Evolutionary conservation across 495 filamentous ascomycete species (phyloP).

Genomic region (Xylaria grammica): DNA sequence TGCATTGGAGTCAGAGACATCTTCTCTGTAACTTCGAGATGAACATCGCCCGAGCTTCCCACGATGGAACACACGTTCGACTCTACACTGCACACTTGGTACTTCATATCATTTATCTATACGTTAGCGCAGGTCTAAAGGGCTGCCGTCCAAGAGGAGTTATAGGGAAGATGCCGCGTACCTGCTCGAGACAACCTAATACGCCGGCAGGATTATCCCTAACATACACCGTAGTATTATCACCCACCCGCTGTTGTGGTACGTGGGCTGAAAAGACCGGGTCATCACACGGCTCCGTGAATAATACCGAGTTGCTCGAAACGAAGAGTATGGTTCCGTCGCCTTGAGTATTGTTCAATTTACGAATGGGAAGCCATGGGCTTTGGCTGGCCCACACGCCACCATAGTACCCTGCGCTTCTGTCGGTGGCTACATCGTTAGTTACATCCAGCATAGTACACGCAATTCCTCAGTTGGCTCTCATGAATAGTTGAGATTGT

Average conservation of each 20-base stretch:
- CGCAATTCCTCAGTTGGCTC: too few species aligned
- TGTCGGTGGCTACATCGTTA: not conserved
- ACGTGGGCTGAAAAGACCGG: conserved; percentile 16
- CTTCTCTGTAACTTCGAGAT: not conserved
- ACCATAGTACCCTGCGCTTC: not conserved
- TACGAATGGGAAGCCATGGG: conserved; percentile 8
- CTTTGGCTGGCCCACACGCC: not conserved
- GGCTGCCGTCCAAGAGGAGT: not conserved
- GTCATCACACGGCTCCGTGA: not conserved
- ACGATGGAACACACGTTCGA: not conserved
- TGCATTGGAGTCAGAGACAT: conserved; percentile 3
- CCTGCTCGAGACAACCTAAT: conserved; percentile 18
- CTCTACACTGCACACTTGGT: not conserved
- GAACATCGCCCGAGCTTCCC: not conserved
- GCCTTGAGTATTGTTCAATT: not conserved
- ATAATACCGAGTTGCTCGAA: conserved; percentile 2
- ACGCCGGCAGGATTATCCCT: conserved; percentile 8
- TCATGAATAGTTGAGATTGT: too few species aligned
- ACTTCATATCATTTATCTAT: not conserved
- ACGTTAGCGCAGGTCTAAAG: too few species aligned
- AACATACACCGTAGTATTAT: too few species aligned
- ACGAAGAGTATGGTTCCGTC: conserved; percentile 15
- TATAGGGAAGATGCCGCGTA: not conserved
- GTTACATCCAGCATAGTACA: too few species aligned
- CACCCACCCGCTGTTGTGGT: too few species aligned